A percentile compares a stretch with the other conserved stretches of the same genome.
phyloP scores from a whole-genome alignment of 1,284 basidiomycete genomes.

The Boletus hoseneyae region DNA sequence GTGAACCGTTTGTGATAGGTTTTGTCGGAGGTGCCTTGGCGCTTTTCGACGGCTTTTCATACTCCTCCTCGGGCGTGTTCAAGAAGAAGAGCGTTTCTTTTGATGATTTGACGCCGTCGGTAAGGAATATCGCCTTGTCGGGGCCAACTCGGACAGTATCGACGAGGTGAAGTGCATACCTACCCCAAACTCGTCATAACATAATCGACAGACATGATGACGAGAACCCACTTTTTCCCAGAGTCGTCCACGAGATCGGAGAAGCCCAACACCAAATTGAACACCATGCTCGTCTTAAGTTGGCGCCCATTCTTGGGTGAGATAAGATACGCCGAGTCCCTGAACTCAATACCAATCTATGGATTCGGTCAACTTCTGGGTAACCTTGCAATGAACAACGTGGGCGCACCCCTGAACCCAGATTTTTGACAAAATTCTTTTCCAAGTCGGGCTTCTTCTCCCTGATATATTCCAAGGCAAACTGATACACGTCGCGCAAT shows the following conservation, averaged over 20 bases:
- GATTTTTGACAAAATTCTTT: constrained; percentile 82
- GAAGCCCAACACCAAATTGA: constrained; percentile 85
- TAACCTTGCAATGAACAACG: not conserved
- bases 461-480: constrained; percentile 70
- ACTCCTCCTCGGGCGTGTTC: constrained; percentile 50
- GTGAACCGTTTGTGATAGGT: constrained; percentile 59
- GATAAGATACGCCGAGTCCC: constrained; percentile 84
- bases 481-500: constrained; percentile 79
- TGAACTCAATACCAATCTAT: constrained; percentile 92
- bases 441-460: constrained; percentile 82
- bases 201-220: constrained; percentile 1
- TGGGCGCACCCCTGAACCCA: constrained; percentile 80
- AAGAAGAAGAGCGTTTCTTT: constrained; percentile 91
- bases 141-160: constrained; percentile 85
- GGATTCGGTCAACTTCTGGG: constrained; percentile 4
- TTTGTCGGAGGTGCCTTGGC: constrained; percentile 55
- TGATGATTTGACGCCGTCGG: constrained; percentile 77
- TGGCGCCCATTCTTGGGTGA: constrained; percentile 75
- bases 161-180: constrained; percentile 86
- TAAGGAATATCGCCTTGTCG: constrained; percentile 70
- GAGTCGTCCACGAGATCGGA: constrained; percentile 74
- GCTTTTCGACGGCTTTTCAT: constrained; percentile 52
- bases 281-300: constrained; percentile 80
- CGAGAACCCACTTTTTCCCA: constrained; percentile 62
- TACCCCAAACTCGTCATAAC: constrained; percentile 30